These are phyloP conservation scores for Abortiporus biennis DNA, from an alignment of 1,284 basidiomycete species.

Conservation along the genomic window DNA sequence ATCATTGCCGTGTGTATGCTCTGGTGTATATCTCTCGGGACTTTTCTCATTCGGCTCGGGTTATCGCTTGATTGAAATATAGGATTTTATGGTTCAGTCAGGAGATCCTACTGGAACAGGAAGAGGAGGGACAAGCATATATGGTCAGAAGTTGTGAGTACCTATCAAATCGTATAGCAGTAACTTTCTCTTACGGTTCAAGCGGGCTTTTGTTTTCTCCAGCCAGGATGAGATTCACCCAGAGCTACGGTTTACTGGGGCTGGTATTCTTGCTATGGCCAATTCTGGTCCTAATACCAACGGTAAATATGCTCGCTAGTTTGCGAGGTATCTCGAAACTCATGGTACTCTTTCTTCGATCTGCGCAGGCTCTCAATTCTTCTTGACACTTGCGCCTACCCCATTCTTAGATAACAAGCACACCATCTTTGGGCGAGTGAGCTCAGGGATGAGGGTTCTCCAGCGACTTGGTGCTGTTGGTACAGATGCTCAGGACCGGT, in stretches of 20 bases:
- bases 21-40: slow-evolving; percentile 10
- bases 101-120: slow-evolving; percentile 96
- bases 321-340: not conserved
- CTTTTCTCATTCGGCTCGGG: not conserved
- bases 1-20: slow-evolving; percentile 66
- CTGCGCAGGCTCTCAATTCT: slow-evolving; percentile 84
- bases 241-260: slow-evolving; percentile 90
- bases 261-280: slow-evolving; percentile 94
- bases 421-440: slow-evolving; percentile 89
- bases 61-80: slow-evolving; percentile 1
- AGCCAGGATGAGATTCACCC: slow-evolving; percentile 85
- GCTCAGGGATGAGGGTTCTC: slow-evolving; percentile 80
- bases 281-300: slow-evolving; percentile 94
- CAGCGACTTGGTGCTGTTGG: slow-evolving; percentile 78
- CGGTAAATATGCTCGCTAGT: slow-evolving; percentile 39
- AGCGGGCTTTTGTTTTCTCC: slow-evolving; percentile 1
- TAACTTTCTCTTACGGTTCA: too few relatives aligned
- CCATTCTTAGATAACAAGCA: slow-evolving; percentile 93
- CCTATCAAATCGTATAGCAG: not conserved
- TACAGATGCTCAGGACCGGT: slow-evolving; percentile 76
- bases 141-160: slow-evolving; percentile 79
- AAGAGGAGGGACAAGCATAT: slow-evolving; percentile 88
- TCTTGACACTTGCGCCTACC: slow-evolving; percentile 84
- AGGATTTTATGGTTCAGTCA: slow-evolving; percentile 96
- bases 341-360: not conserved